Percentiles rank a stretch among this genome's conserved stretches.
These are phyloP conservation scores for Omphalea diandra DNA, from an alignment of 441 rosid species.

Conservation along the genomic window DNA sequence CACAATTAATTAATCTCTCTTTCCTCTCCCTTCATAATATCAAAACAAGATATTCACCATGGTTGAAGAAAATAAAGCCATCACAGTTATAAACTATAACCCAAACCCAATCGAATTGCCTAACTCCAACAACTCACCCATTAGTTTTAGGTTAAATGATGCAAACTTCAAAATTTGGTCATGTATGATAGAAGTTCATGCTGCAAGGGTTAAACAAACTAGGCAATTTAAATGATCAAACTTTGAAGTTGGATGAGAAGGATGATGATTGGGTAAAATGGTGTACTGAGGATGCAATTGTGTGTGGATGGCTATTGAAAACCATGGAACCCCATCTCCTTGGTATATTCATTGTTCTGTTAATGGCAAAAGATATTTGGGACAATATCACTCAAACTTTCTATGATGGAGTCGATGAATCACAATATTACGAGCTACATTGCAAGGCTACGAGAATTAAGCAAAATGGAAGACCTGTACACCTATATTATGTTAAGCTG, in stretches of 20 bases:
- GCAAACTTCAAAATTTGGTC: not conserved
- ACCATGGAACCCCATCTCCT: not conserved
- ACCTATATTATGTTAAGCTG: too few species aligned
- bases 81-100: not conserved
- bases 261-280: not conserved
- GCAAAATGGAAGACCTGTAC: too few species aligned
- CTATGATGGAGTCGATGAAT: not conserved
- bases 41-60: not conserved
- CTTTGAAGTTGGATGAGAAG: too few species aligned
- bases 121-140: not conserved
- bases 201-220: not conserved
- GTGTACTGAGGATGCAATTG: not conserved
- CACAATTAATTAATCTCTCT: too few species aligned
- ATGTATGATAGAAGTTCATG: not conserved
- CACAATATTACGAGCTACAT: not conserved
- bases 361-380: not conserved
- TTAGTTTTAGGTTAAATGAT: too few species aligned
- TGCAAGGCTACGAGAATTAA: not conserved
- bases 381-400: not conserved
- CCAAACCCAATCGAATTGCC: not conserved
- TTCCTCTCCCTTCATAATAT: not conserved
- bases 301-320: not conserved
- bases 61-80: not conserved
- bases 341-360: not conserved
- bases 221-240: not conserved